These are phyloP conservation scores for Trametes maxima DNA, from an alignment of 768 basidiomycete species.

Conservation along the genomic window DNA sequence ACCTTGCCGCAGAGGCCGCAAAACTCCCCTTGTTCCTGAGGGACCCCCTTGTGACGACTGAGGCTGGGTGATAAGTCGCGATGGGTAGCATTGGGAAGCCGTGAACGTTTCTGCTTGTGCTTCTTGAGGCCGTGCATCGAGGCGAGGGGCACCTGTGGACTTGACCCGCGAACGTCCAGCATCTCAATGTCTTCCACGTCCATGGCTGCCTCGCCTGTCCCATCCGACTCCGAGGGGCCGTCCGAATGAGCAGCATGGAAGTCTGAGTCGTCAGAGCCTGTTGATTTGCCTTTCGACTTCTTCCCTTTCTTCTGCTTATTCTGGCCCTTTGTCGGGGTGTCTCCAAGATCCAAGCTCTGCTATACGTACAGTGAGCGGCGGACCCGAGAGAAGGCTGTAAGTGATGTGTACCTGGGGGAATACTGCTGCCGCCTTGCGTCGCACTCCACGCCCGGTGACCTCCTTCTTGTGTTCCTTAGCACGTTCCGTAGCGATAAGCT, in stretches of 20 bases:
- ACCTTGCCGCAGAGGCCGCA: slow-evolving; percentile 66
- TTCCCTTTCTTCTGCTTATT: slow-evolving; percentile 32
- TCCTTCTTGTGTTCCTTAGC: slow-evolving; percentile 52
- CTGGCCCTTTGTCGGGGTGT: slow-evolving; percentile 40
- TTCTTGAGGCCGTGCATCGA: not conserved
- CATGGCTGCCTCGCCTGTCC: slow-evolving; percentile 8
- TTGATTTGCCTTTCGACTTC: slow-evolving; percentile 34
- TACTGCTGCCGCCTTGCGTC: slow-evolving; percentile 64
- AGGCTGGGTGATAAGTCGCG: slow-evolving; percentile 20
- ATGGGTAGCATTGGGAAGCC: not conserved
- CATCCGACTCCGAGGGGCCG: slow-evolving; percentile 28
- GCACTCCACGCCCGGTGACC: slow-evolving; percentile 70
- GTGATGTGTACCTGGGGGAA: slow-evolving; percentile 40
- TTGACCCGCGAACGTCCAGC: not conserved
- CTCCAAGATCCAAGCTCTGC: slow-evolving; percentile 38
- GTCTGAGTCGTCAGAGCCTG: slow-evolving; percentile 44
- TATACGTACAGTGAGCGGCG: slow-evolving; percentile 13
- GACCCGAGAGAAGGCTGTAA: not conserved
- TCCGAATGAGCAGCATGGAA: slow-evolving; percentile 35
- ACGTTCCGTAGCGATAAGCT: slow-evolving; percentile 48
- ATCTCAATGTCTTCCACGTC: slow-evolving; percentile 17
- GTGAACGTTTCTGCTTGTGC: not conserved
- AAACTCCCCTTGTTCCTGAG: slow-evolving; percentile 16
- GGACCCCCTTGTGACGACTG: slow-evolving; percentile 4
- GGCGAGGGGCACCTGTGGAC: not conserved